phyloP scores from a whole-genome alignment of 2,329 filamentous ascomycete species.

The Erysiphe pulchra region DNA sequence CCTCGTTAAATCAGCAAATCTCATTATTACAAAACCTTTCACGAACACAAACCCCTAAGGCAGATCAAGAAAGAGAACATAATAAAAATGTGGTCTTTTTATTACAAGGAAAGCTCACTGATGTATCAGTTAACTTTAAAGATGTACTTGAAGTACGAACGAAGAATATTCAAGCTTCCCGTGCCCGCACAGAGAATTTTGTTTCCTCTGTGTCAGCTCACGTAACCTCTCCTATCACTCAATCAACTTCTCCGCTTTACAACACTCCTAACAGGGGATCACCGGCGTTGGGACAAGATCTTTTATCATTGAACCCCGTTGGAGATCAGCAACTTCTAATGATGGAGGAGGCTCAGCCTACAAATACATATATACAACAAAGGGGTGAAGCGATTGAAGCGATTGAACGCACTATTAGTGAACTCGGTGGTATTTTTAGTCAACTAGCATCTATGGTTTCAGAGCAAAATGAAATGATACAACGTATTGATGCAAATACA shows the following conservation, averaged over 20 bases:
- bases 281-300: slow-evolving; percentile 38
- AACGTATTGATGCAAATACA: slow-evolving; percentile 88
- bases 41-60: slow-evolving; percentile 45
- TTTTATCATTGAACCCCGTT: slow-evolving; percentile 61
- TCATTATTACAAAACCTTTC: slow-evolving; percentile 56
- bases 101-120: slow-evolving; percentile 71
- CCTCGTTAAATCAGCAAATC: slow-evolving; percentile 66
- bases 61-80: slow-evolving; percentile 74
- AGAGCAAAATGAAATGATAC: slow-evolving; percentile 93
- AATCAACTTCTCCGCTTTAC: slow-evolving; percentile 70
- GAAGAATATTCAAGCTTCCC: slow-evolving; percentile 89
- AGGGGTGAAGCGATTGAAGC: slow-evolving; percentile 88
- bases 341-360: slow-evolving; percentile 76
- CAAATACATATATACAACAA: slow-evolving; percentile 78
- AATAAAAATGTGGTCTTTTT: slow-evolving; percentile 93
- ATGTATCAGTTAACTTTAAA: slow-evolving; percentile 89
- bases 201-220: slow-evolving; percentile 71
- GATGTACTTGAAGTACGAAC: slow-evolving; percentile 89
- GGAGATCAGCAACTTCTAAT: slow-evolving; percentile 72
- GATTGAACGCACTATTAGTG: slow-evolving; percentile 84
- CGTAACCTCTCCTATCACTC: slow-evolving; percentile 37
- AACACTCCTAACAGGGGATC: slow-evolving; percentile 41
- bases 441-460: slow-evolving; percentile 92
- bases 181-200: slow-evolving; percentile 86
- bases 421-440: slow-evolving; percentile 78